Base-by-base conservation (phyloP, 2,329 filamentous ascomycete species). In the Penicillium sp. region DNA sequence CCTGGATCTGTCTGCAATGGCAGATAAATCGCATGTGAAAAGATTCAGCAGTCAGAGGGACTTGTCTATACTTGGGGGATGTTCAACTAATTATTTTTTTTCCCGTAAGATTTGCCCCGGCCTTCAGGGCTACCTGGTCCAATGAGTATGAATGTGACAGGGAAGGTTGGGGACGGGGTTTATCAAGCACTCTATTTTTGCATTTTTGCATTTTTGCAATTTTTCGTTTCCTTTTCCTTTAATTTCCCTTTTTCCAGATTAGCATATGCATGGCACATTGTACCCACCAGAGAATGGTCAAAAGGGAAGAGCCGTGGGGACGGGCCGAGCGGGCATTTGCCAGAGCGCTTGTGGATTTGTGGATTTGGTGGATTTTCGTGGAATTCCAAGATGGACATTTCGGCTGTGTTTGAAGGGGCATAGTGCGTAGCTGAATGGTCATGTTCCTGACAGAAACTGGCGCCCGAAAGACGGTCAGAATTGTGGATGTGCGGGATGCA, bases 281-380 rank as follows among this genome's bases (percentile, higher is more conserved):
- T 53, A 55, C 47, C 52, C 55, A 59, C 48, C 45, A 55, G n/a
- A n/a, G n/a, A 36, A 55, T 57, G 49, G 51, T 18, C 38, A 45
- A 58, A 62, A 56, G 58, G 59, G 55, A 62, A 56, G 61, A 65
- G 61, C 66, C 63, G 62, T 61, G 63, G 65, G 66, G 61, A 64
- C 57, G 58, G 66, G 59, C 61, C 63, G 64, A 60, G 56, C 50
- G 57, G 61, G 54, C 36, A 54, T 60, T 66, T 58, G 59, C 57
- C 61, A 65, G 48, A 31, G 32, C 13, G 32, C 24, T 13, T 39
- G 41, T 32, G 44, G 34, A 51, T 40, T 18, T 49, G 40, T 50
- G 48, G 24, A 27, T 27, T 27, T 27, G 18, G 18, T 18, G 18
- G 18, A 18, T 18, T 18, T 18, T 18, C 18, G 18, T 18, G 18